Conservation (phyloP, 78 protist species). For the Tieghemostelium lacteum region DNA sequence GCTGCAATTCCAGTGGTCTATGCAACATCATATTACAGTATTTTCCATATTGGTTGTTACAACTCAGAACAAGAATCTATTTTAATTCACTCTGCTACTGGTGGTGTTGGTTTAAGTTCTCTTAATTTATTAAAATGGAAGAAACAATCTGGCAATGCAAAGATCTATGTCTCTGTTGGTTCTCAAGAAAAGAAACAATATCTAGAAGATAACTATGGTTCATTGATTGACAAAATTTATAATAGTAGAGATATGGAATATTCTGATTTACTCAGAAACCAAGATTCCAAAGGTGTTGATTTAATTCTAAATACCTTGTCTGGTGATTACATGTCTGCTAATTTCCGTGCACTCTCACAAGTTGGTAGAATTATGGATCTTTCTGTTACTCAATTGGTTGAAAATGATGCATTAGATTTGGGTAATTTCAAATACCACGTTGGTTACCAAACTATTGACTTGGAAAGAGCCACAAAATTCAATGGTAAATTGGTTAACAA, state of each 20-base stretch:
- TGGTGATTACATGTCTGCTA: not conserved
- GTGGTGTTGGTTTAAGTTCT: slow-evolving; percentile 48
- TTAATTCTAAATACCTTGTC: slow-evolving; percentile 12
- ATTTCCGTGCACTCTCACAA: not conserved
- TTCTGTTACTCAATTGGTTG: not conserved
- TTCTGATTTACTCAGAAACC: not conserved
- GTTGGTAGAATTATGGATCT: slow-evolving; percentile 20
- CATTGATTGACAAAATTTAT: not conserved
- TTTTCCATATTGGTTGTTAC: not conserved
- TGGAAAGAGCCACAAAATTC: not conserved
- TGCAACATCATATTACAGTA: not conserved
- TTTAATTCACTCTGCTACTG: slow-evolving; percentile 46
- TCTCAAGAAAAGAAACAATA: not conserved
- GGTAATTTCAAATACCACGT: not conserved
- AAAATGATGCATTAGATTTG: not conserved
- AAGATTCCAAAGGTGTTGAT: not conserved
- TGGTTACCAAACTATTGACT: not conserved
- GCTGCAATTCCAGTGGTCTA: slow-evolving; percentile 7
- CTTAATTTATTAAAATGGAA: slow-evolving; percentile 17
- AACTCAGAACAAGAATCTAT: slow-evolving; percentile 22
- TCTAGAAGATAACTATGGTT: not conserved
- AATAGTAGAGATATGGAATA: not conserved
- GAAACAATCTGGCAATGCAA: slow-evolving; percentile 41
- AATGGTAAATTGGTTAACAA: no score
- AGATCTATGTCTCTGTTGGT: not conserved